Evolutionary conservation across 2,329 filamentous ascomycete genomes (phyloP), one percentile per base, ranked within the genome.

Genomic region (Rhynchosporium graminicola): DNA sequence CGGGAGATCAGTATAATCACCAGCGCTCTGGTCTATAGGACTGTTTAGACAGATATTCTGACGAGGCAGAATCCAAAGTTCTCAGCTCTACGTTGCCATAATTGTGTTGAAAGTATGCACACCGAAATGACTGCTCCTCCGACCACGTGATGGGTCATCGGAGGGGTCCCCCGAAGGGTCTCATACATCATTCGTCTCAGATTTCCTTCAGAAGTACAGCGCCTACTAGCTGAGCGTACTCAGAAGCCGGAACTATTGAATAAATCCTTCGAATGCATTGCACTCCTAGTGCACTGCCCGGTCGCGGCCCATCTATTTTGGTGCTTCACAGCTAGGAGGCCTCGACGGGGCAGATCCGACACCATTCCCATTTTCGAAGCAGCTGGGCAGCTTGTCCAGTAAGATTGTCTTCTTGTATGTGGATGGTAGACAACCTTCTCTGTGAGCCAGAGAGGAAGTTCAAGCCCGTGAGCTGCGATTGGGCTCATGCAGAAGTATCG

Each of bases 181-280:
- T 51, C 48, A 51, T 51, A 51, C 48, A 51, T 20, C 12, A 33
- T 51, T 51, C 48, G 48, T 51, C 48, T 51, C 48, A 51, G 48
- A 51, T 5, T 7, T n/a, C 42, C 42, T n/a, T n/a, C 4, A 43
- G 7, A 20, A n/a, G 48, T 6, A 13, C 33, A 13, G 12, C 13
- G 29, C n/a, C 29, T 51, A 51, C 29, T 15, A 20, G 5, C 15
- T 36, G 29, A 15, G 13, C 48, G 20, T 43, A 13, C 6, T 20
- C 29, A 9, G 29, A 13, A 36, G 48, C 3, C 6, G 13, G 9
- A 1, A n/a, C 13, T n/a, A 13, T 7, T 36, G 48, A 33, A 33
- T 3, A 33, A 20, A 15, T n/a, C 8, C 4, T 13, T 51, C 10
- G 48, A 51, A 51, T 33, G 48, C 28, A 43, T 33, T 51, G 12